A percentile compares a stretch with the other conserved stretches of the same genome.
Evolutionary conservation across 495 filamentous ascomycete species (phyloP).

Genomic region (Aspergillus bridgeri): DNA sequence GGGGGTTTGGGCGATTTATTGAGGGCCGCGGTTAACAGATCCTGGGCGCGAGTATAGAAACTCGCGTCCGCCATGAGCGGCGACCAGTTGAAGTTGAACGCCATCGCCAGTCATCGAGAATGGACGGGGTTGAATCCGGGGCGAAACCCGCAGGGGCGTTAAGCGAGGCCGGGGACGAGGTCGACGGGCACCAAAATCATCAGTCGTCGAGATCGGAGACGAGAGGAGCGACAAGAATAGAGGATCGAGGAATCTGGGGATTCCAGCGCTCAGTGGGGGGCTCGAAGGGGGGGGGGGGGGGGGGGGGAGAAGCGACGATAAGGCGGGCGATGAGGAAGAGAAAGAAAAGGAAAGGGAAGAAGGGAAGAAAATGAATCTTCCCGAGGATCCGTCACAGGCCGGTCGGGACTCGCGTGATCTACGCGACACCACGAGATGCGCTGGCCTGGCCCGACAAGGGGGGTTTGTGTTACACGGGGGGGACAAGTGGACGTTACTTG

Average conservation of each 20-base stretch:
- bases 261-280: conserved; percentile 6
- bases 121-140: conserved; percentile 1
- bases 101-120: conserved; percentile 61
- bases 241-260: background rate
- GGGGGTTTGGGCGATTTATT: conserved; percentile 98
- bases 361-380: conserved; percentile 15
- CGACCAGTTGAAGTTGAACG: conserved; percentile 99
- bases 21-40: conserved; percentile 88
- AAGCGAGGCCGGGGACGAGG: background rate
- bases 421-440: conserved; percentile 12
- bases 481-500: no score
- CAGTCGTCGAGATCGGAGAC: background rate
- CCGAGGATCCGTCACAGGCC: conserved; percentile 17
- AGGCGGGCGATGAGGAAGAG: conserved; percentile 16
- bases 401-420: conserved; percentile 21
- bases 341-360: conserved; percentile 7
- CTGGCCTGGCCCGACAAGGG: background rate
- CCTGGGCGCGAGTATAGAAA: conserved; percentile 87
- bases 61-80: conserved; percentile 88
- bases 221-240: no score
- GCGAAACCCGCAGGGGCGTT: background rate
- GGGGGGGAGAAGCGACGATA: conserved; percentile 17
- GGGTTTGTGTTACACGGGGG: no score
- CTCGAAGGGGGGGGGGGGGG: conserved; percentile 12
- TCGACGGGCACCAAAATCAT: conserved; percentile 8